Evolutionary conservation across 768 basidiomycete genomes (phyloP).

Genomic region (Agaricus blazei): DNA sequence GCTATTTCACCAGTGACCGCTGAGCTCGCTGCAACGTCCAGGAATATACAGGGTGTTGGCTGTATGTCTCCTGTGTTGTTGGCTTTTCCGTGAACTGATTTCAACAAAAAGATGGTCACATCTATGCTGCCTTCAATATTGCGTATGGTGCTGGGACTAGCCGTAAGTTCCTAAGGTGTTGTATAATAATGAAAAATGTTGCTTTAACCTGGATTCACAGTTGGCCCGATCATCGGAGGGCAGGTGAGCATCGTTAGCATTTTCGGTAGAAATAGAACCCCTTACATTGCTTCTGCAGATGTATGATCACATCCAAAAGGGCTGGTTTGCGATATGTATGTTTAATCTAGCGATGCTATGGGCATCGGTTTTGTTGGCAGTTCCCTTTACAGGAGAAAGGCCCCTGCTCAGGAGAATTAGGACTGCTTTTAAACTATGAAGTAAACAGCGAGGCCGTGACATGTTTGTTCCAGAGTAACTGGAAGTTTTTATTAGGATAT

Average conservation of each 20-base stretch:
- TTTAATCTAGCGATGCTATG: conserved; percentile 39
- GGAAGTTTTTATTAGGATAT: not conserved
- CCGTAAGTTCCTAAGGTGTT: conserved; percentile 31
- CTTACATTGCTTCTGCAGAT: conserved; percentile 33
- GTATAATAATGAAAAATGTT: not conserved
- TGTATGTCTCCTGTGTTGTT: conserved; percentile 31
- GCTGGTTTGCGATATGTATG: conserved; percentile 58
- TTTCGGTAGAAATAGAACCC: not conserved
- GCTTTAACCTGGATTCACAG: conserved; percentile 24
- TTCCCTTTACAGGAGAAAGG: conserved; percentile 45
- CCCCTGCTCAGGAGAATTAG: conserved; percentile 24
- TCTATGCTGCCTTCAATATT: conserved; percentile 72
- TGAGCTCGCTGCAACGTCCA: conserved; percentile 60
- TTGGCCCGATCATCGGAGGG: conserved; percentile 68
- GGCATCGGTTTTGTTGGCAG: conserved; percentile 31
- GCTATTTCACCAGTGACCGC: conserved; percentile 57
- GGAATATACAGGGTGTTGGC: conserved; percentile 56
- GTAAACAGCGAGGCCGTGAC: not conserved
- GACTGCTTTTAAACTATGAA: not conserved
- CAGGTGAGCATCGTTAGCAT: conserved; percentile 34
- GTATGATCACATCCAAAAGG: conserved; percentile 47
- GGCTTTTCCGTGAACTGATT: conserved; percentile 2
- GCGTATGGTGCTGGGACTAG: conserved; percentile 62
- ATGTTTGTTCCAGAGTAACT: not conserved
- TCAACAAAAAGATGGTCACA: conserved; percentile 53